Conservation (phyloP, 2,329 filamentous ascomycete species). For the Macrophomina phaseolina region DNA sequence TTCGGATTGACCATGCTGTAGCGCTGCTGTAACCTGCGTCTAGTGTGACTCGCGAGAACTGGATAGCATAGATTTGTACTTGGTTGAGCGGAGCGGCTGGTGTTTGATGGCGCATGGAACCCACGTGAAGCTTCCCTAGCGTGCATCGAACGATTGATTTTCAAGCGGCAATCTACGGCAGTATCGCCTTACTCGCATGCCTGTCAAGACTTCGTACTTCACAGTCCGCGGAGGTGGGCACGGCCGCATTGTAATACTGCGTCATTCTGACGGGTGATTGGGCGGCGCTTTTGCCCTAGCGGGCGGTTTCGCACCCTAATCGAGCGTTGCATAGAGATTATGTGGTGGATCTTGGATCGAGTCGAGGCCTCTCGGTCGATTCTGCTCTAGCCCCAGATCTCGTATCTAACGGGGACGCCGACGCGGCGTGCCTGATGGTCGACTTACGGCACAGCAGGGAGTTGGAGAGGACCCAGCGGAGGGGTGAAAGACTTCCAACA, state of each 20-base stretch:
- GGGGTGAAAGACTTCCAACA: neutral
- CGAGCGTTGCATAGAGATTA: constrained; percentile 22
- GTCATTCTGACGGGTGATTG: neutral
- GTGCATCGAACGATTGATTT: constrained; percentile 7
- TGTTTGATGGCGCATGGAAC: constrained; percentile 13
- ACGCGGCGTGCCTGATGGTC: constrained; percentile 9
- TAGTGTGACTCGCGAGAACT: constrained; percentile 8
- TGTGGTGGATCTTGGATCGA: constrained; percentile 10
- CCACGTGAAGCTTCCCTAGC: constrained; percentile 21
- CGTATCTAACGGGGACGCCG: constrained; percentile 18
- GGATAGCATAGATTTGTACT: neutral
- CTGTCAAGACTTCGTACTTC: neutral
- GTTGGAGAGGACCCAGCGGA: constrained; percentile 3
- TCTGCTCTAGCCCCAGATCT: constrained; percentile 17
- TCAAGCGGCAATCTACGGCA: constrained; percentile 12
- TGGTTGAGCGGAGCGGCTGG: neutral
- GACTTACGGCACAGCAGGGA: neutral
- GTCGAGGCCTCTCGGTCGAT: constrained; percentile 3
- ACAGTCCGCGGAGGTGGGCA: neutral
- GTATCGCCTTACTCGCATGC: constrained; percentile 13
- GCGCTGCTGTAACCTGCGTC: constrained; percentile 13
- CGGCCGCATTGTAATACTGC: neutral
- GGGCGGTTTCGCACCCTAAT: neutral
- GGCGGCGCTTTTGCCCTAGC: neutral
- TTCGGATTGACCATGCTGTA: constrained; percentile 1